Conservation (phyloP, 441 rosid species). For the Gossypium gossypioides region DNA sequence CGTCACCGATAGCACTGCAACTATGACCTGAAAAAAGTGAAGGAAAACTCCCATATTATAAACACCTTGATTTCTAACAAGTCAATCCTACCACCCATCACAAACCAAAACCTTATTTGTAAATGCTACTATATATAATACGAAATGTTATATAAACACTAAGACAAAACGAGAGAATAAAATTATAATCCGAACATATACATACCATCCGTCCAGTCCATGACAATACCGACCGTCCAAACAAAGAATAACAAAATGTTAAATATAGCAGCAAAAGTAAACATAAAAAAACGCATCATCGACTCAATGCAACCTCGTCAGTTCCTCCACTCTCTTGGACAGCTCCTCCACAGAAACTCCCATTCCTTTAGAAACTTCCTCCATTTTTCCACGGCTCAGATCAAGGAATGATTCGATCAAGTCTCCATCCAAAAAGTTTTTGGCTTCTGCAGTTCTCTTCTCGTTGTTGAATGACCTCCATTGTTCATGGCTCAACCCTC, state of each 20-base stretch:
- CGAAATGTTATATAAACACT: too few species aligned
- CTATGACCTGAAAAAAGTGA: too few species aligned
- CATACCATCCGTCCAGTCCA: neutral
- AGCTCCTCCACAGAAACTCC: conserved; percentile 72
- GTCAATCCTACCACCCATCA: too few species aligned
- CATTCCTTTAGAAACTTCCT: conserved; percentile 64
- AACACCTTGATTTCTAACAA: too few species aligned
- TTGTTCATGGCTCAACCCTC: conserved; percentile 83
- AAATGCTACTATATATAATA: too few species aligned
- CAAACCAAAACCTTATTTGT: too few species aligned
- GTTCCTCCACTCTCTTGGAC: conserved; percentile 78
- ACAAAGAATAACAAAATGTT: neutral
- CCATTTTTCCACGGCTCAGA: conserved; percentile 65
- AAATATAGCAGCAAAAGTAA: neutral
- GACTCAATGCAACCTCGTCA: conserved; percentile 73
- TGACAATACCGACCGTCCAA: neutral
- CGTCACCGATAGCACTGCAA: too few species aligned
- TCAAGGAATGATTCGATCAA: conserved; percentile 81
- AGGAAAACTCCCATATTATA: too few species aligned
- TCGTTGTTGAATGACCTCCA: conserved; percentile 94
- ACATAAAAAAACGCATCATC: neutral
- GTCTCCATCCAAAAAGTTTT: conserved; percentile 76
- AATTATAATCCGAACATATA: too few species aligned
- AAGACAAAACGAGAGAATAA: too few species aligned
- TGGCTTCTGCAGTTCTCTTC: conserved; percentile 71